phyloP scores from a whole-genome alignment of 768 basidiomycete genomes.

The Pleurotus eryngii region DNA sequence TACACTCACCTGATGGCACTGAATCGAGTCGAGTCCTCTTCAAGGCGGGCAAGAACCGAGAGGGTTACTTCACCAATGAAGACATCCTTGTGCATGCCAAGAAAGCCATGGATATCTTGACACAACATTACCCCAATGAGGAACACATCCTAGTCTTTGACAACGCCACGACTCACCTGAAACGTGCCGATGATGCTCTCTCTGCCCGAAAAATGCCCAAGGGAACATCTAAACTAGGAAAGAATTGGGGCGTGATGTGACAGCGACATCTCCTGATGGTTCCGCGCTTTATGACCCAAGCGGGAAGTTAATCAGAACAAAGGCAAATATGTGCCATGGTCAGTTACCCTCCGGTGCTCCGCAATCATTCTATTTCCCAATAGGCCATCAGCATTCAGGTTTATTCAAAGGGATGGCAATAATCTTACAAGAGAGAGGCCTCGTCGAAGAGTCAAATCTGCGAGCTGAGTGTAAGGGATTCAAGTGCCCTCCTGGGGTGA shows the following conservation, averaged over 20 bases:
- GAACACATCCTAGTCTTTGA: constrained; percentile 24
- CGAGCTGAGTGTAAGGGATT: constrained; percentile 10
- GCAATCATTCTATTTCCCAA: constrained; percentile 9
- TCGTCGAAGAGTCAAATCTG: background rate
- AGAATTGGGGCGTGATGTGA: constrained; percentile 7
- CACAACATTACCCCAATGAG: constrained; percentile 16
- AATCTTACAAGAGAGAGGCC: constrained; percentile 5
- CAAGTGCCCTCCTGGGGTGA: constrained; percentile 8
- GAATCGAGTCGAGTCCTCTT: constrained; percentile 17
- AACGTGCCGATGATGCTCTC: constrained; percentile 19
- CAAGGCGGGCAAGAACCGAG: constrained; percentile 18
- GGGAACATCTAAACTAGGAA: constrained; percentile 1
- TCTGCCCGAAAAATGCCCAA: constrained; percentile 29
- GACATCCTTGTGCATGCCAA: constrained; percentile 20
- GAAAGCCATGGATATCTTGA: constrained; percentile 22
- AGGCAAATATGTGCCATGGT: background rate
- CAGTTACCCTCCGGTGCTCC: background rate
- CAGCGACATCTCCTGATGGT: constrained; percentile 11
- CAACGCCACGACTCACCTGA: constrained; percentile 25
- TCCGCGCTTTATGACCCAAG: constrained; percentile 17
- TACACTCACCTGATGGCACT: constrained; percentile 10
- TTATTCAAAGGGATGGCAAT: constrained; percentile 9
- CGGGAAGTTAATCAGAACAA: constrained; percentile 15
- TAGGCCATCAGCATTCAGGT: background rate
- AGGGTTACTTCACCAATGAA: constrained; percentile 20